Conservation (phyloP, 148 eudicot genomes). For the Cornus suecica region DNA sequence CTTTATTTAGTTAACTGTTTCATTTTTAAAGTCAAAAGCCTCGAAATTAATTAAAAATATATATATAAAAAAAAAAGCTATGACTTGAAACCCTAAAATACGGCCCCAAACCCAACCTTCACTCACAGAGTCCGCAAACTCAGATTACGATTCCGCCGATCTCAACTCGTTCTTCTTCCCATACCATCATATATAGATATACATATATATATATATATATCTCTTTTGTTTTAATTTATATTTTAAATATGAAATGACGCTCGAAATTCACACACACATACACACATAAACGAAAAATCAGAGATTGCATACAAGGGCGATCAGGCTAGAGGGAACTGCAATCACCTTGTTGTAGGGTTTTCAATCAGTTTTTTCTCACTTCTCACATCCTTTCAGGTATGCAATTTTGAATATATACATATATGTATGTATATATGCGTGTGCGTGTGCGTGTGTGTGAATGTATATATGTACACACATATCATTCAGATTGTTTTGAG, state of each 20-base stretch:
- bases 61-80: neutral
- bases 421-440: too few species aligned
- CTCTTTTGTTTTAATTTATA: neutral
- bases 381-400: neutral
- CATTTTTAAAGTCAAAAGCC: neutral
- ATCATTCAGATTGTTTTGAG: neutral
- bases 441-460: too few species aligned
- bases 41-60: neutral
- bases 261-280: slow-evolving; percentile 3
- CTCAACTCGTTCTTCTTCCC: slow-evolving; percentile 12
- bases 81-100: slow-evolving; percentile 14
- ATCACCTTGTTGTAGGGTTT: neutral
- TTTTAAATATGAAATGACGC: neutral
- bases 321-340: too few species aligned
- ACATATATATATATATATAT: neutral
- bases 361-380: neutral
- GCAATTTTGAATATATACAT: neutral
- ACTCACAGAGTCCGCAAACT: slow-evolving; percentile 22
- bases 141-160: slow-evolving; percentile 9
- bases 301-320: neutral
- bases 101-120: slow-evolving; percentile 8
- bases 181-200: neutral
- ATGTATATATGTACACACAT: too few species aligned
- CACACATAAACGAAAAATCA: neutral
- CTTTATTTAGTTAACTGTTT: too few species aligned